Conservation (phyloP, 2,329 filamentous ascomycete genomes). For the Geosmithia morbida region DNA sequence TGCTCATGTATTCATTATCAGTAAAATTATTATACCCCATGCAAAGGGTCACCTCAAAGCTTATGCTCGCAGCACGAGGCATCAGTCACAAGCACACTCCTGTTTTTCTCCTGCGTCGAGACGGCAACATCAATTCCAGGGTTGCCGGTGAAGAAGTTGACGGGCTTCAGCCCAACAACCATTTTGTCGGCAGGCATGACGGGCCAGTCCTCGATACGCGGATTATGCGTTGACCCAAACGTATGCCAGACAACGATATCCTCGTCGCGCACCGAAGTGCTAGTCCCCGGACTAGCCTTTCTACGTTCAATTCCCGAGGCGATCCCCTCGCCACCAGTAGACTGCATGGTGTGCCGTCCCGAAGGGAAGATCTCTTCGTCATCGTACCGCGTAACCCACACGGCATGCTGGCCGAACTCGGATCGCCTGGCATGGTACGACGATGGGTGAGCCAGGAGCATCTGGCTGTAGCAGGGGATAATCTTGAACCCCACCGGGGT, state of each 20-base stretch:
- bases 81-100: conserved; percentile 12
- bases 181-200: conserved; percentile 51
- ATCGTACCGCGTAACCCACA: conserved; percentile 29
- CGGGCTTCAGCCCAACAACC: conserved; percentile 32
- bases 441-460: conserved; percentile 21
- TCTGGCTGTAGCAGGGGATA: conserved; percentile 28
- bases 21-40: no score
- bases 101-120: conserved; percentile 18
- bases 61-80: background rate
- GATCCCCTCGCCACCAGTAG: conserved; percentile 22
- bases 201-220: conserved; percentile 51
- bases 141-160: conserved; percentile 38
- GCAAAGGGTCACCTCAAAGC: background rate
- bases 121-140: conserved; percentile 33
- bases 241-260: conserved; percentile 45
- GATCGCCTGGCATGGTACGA: conserved; percentile 24
- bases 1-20: no score
- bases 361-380: conserved; percentile 28
- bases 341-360: conserved; percentile 31
- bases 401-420: conserved; percentile 25
- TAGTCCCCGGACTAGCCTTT: conserved; percentile 6
- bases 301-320: conserved; percentile 13
- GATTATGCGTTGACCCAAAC: conserved; percentile 48
- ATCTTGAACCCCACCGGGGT: conserved; percentile 32
- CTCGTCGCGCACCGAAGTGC: conserved; percentile 27